Evolutionary conservation across 495 filamentous ascomycete species (phyloP).

Genomic region (Penicillium daleae): DNA sequence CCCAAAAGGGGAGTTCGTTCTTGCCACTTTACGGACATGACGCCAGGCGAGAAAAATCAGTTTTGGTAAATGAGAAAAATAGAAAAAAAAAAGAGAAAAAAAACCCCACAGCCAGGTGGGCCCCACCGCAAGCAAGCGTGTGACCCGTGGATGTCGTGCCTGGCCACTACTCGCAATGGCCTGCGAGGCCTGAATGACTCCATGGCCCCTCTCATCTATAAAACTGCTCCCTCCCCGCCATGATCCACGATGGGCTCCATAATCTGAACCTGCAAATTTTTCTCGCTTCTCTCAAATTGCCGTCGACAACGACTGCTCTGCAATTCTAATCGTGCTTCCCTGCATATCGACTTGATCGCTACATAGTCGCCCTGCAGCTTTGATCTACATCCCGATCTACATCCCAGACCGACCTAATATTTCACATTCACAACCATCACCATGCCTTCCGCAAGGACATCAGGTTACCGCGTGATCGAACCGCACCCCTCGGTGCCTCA

Average conservation of each 20-base stretch:
- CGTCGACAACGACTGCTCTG: slow-evolving; percentile 8
- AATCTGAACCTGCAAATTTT: slow-evolving; percentile 7
- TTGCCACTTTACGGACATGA: slow-evolving; percentile 24
- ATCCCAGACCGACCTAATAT: slow-evolving; percentile 18
- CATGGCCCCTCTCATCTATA: slow-evolving; percentile 24
- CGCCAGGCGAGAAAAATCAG: slow-evolving; percentile 11
- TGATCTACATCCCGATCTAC: slow-evolving; percentile 6
- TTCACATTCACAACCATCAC: slow-evolving; percentile 24
- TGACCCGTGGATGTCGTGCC: slow-evolving; percentile 37
- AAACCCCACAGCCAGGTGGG: slow-evolving; percentile 18
- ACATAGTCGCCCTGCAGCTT: slow-evolving; percentile 28
- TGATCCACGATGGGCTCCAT: slow-evolving; percentile 10
- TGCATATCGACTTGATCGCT: slow-evolving; percentile 26
- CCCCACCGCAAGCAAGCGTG: slow-evolving; percentile 23
- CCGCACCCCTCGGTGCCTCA: slow-evolving; percentile 74
- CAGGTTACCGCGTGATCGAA: slow-evolving; percentile 73
- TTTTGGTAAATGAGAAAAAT: slow-evolving; percentile 5
- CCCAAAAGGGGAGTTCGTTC: background rate
- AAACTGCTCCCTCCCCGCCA: slow-evolving; percentile 17
- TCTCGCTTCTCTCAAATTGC: background rate
- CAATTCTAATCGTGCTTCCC: slow-evolving; percentile 1
- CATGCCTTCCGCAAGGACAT: slow-evolving; percentile 26
- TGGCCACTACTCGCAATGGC: slow-evolving; percentile 15
- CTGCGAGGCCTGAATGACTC: slow-evolving; percentile 16
- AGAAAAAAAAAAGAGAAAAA: slow-evolving; percentile 27